phyloP scores from a whole-genome alignment of 768 basidiomycete species.

The Macrolepiota fuliginosa region DNA sequence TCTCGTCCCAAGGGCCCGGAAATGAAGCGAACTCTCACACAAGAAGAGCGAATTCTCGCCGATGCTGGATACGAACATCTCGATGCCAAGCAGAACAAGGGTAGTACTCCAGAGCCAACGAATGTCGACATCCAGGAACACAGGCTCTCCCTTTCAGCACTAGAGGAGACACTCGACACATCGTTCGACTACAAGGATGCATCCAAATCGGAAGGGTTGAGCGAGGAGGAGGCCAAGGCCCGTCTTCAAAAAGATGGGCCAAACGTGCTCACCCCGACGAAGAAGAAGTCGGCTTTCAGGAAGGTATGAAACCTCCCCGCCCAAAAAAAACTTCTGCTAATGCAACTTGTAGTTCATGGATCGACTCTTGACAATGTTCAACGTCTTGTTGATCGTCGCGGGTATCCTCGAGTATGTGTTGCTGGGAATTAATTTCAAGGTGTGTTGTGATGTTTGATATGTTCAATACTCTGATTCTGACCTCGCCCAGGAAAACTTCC shows the following conservation, averaged over 20 bases:
- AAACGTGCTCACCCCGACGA: conserved; percentile 65
- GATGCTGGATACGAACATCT: conserved; percentile 70
- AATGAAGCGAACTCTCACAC: conserved; percentile 61
- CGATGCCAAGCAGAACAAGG: conserved; percentile 31
- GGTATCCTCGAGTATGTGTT: conserved; percentile 66
- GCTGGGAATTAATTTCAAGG: conserved; percentile 60
- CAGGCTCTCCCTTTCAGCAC: conserved; percentile 36
- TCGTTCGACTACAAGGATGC: conserved; percentile 54
- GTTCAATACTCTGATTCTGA: conserved; percentile 10
- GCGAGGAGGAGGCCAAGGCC: conserved; percentile 46
- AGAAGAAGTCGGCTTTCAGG: conserved; percentile 61
- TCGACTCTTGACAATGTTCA: conserved; percentile 62
- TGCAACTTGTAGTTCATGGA: conserved; percentile 51
- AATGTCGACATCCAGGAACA: conserved; percentile 63
- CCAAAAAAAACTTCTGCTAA: not conserved
- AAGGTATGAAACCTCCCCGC: conserved; percentile 39
- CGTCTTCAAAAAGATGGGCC: conserved; percentile 57
- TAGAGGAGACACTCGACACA: conserved; percentile 43
- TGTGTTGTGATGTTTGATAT: conserved; percentile 18
- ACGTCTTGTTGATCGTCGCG: conserved; percentile 63
- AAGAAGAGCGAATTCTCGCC: conserved; percentile 64
- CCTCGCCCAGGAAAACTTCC: conserved; percentile 47
- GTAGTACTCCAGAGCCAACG: conserved; percentile 16
- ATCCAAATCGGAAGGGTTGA: conserved; percentile 46
- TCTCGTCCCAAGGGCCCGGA: conserved; percentile 53